Evolutionary conservation across 164 flowering plant genomes (phyloP).

Genomic region (Magnolia officinalis): DNA sequence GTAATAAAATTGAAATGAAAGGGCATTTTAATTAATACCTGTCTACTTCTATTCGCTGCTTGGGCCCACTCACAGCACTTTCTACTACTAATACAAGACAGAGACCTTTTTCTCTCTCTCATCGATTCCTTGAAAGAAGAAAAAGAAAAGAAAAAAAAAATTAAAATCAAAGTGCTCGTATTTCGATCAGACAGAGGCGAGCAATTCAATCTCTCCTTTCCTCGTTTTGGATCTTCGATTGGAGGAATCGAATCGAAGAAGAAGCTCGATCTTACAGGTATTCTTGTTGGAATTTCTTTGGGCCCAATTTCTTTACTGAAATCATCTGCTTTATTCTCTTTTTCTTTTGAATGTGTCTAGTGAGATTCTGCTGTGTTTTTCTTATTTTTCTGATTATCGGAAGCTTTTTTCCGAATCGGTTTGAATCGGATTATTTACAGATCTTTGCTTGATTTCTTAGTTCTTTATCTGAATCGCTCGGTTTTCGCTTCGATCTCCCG

Average conservation of each 20-base stretch:
- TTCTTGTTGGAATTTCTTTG: background rate
- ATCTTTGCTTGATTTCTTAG: background rate
- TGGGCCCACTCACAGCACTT: background rate
- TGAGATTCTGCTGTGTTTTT: background rate
- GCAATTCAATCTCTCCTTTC: background rate
- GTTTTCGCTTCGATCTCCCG: background rate
- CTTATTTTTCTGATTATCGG: background rate
- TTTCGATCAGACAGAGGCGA: background rate
- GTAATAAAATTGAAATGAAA: background rate
- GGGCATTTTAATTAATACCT: background rate
- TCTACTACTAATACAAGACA: background rate
- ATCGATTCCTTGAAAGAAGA: background rate
- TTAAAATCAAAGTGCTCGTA: background rate
- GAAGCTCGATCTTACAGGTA: background rate
- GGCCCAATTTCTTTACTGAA: background rate
- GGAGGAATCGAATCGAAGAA: slow-evolving; percentile 1
- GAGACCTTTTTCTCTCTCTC: slow-evolving; percentile 2
- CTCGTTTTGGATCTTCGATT: background rate
- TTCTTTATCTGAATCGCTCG: background rate
- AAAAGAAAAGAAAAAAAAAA: background rate
- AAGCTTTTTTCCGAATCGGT: background rate
- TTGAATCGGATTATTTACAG: background rate
- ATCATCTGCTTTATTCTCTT: background rate
- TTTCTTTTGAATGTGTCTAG: background rate
- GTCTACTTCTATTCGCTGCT: background rate